These are phyloP conservation scores for Candida ficus DNA, from an alignment of 805 yeast species.

Conservation along the genomic window DNA sequence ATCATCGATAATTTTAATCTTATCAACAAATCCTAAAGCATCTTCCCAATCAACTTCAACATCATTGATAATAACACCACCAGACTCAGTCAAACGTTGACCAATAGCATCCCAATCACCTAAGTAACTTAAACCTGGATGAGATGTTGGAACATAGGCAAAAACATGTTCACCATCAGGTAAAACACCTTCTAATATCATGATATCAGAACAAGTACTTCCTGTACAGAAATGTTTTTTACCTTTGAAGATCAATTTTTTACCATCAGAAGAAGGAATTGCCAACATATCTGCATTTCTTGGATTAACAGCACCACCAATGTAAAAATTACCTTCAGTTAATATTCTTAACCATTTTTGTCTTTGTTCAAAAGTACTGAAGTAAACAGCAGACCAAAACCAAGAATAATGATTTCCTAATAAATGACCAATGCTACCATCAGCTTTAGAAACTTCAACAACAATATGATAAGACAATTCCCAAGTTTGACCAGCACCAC, in stretches of 20 bases:
- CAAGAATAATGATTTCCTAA: not conserved
- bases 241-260: not conserved
- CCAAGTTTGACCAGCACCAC: not conserved
- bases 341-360: not conserved
- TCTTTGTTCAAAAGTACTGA: not conserved
- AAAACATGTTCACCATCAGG: not conserved
- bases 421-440: not conserved
- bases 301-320: not conserved
- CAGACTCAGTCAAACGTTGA: not conserved
- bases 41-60: conserved; percentile 1
- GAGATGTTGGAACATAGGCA: not conserved
- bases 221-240: not conserved
- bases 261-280: too few species aligned
- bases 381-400: not conserved
- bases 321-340: not conserved
- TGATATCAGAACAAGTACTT: not conserved
- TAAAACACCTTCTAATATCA: not conserved
- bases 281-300: not conserved
- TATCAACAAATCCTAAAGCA: not conserved
- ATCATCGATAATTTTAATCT: not conserved
- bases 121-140: not conserved
- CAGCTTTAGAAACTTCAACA: not conserved
- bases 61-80: not conserved
- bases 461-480: too few species aligned
- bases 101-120: not conserved